Base-by-base conservation (phyloP, 2,329 filamentous ascomycete species). In the Chaetomiaceae sp. region DNA sequence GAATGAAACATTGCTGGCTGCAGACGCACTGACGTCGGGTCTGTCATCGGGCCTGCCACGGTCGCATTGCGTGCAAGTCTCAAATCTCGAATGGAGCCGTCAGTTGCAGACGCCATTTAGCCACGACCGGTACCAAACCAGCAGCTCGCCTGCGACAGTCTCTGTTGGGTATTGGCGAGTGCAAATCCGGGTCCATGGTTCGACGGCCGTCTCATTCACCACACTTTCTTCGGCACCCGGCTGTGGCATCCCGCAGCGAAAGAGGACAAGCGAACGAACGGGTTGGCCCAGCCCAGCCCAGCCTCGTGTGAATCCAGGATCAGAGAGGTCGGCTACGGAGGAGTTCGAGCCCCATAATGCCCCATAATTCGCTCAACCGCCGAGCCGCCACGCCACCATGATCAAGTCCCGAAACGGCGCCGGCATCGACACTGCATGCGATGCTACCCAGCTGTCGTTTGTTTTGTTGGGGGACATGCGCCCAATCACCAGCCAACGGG, bases 81-180 rank as follows among this genome's bases (percentile, higher is more conserved):
- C n/a, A n/a, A n/a, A n/a, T n/a, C n/a, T n/a, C n/a, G n/a, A n/a
- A n/a, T n/a, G 44, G 43, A n/a, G 12, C 33, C 41, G 46, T 49
- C 31, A 38, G 39, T 49, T 49, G 35, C 35, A 38, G 41, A 44
- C 7, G 8, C 16, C 5, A 46, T 54, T 54, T 54, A 51, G 52
- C 48, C 52, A 51, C 19, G 39, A 42, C 47, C 48, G 48, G 48
- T 51, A 54, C 52, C 52, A 54, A 44, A 46, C n/a, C 17, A 48
- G 43, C 33, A 17, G 10, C 23, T 23, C 20, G 10, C 27, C 23
- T 44, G 44, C 27, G 23, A 33, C 31, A n/a, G 31, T 40, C 33
- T 43, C 46, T 25, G 47, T 50, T 43, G 19, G 42, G 42, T n/a
- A 48, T 31, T 27, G 39, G 21, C 21, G 9, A 48, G 33, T 13